Conservation (phyloP, 2,329 filamentous ascomycete genomes). For the Epichloe typhina region DNA sequence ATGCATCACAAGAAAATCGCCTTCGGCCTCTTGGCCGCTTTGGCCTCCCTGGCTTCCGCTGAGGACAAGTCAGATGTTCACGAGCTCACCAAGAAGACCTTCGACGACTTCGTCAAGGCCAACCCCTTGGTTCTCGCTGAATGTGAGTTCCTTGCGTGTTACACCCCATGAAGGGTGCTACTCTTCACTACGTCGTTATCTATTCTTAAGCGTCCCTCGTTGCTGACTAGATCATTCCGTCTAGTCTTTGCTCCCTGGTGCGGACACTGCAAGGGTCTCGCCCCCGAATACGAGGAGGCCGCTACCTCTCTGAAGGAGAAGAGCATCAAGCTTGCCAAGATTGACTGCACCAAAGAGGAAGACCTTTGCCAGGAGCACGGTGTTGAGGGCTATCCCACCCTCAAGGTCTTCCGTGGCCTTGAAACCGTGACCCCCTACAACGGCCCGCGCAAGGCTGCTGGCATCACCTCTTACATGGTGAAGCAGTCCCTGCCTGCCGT, state of each 20-base stretch:
- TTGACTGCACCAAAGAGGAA: conserved; percentile 90
- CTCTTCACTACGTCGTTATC: background rate
- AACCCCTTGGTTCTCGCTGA: conserved; percentile 88
- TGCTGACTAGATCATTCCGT: conserved; percentile 21
- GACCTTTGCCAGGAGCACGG: conserved; percentile 83
- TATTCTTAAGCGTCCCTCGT: background rate
- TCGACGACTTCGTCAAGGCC: conserved; percentile 71
- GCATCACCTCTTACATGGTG: conserved; percentile 79
- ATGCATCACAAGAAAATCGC: conserved; percentile 40
- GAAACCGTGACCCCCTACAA: conserved; percentile 73
- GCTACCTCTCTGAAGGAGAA: conserved; percentile 78
- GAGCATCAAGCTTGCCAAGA: conserved; percentile 71
- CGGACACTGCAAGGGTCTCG: conserved; percentile 97
- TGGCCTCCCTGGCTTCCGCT: conserved; percentile 45
- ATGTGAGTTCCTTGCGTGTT: conserved; percentile 49
- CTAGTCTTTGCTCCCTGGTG: conserved; percentile 84
- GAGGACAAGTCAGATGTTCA: conserved; percentile 59
- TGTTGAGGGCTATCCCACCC: conserved; percentile 94
- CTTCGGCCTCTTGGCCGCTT: conserved; percentile 40
- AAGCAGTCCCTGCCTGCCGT: conserved; percentile 95
- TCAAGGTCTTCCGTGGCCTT: conserved; percentile 93
- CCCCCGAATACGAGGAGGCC: conserved; percentile 75
- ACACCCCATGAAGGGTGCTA: too few relatives aligned
- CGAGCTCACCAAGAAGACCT: conserved; percentile 74
- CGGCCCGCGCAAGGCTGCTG: conserved; percentile 78